phyloP scores from a whole-genome alignment of 2,329 filamentous ascomycete genomes.

The Aquanectria penicillioides region DNA sequence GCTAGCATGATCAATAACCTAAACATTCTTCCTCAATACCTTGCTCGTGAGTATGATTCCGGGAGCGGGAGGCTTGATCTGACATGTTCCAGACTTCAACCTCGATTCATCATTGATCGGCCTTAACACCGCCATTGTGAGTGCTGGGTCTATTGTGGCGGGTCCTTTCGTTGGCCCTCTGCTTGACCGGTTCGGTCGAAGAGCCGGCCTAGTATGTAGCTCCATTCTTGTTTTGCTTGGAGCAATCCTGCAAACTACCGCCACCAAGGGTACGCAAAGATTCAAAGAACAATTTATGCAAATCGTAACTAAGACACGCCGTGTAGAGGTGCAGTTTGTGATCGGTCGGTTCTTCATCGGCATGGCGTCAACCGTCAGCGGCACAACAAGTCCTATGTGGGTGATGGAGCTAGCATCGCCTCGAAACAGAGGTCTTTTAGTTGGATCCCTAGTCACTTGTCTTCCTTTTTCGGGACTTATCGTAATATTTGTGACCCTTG shows the following conservation, averaged over 20 bases:
- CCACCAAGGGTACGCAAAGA: neutral
- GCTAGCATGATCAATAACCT: neutral
- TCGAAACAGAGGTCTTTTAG: neutral
- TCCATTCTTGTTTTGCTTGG: neutral
- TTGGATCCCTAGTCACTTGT: neutral
- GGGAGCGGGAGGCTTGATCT: neutral
- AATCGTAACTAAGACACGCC: neutral
- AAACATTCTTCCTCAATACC: neutral
- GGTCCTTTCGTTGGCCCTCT: neutral
- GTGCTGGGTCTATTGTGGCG: neutral
- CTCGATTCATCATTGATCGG: neutral
- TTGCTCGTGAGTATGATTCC: neutral
- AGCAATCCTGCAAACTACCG: neutral
- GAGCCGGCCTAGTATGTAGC: neutral
- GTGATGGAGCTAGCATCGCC: neutral
- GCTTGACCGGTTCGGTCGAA: neutral
- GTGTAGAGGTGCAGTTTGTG: neutral
- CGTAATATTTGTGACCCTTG: neutral
- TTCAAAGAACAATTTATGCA: neutral
- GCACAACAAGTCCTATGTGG: neutral
- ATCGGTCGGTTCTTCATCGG: neutral
- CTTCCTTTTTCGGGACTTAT: neutral
- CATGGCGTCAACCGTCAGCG: neutral
- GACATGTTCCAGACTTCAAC: neutral
- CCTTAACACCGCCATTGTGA: constrained; percentile 1